Evolutionary conservation across 2,329 filamentous ascomycete species (phyloP), one percentile per base, ranked within the genome.

Genomic region (Ophiocordyceps sinensis): DNA sequence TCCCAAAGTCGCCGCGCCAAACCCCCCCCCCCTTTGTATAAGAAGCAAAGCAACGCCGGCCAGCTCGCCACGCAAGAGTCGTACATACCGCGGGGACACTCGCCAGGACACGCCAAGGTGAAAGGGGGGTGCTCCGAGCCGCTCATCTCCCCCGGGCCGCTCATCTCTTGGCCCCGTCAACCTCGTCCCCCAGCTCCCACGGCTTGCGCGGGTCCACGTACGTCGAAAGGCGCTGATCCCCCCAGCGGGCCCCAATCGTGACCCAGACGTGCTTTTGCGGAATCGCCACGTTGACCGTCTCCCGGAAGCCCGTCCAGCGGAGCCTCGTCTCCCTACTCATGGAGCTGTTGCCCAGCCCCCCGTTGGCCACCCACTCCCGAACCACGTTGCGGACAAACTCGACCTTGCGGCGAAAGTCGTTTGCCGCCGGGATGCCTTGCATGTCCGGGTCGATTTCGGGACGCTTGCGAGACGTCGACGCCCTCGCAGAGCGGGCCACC

Each of bases 351-450:
- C 84, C 84, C 28, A 88, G 60, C 2, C 84, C 84, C 3, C 76
- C 78, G 50, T 82, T 79, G 42, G 56, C 52, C 12, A 77, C 73
- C 84, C 84, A 89, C 56, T 85, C 80, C 47, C 71, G 71, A 11
- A 86, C 70, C 14, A 85, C 71, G 40, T 70, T 62, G 48, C 72
- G 70, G 51, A 88, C 75, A 54, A 88, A 88, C 44, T 77, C 71
- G 43, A 89, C 71, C 65, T 89, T 89, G 50, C 68, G 70, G 29
- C 79, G 75, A 54, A 89, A 75, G 48, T 79, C 74, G 56, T 89
- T 89, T 34, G 80, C 79, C 17, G 73, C 70, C 0, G 83, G 79
- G 42, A 85, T 75, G 42, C 71, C 67, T 55, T 79, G 74, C 13
- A 79, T 60, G 53, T 74, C 71, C 0, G 71, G 66, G 37, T 71